phyloP scores from a whole-genome alignment of 495 filamentous ascomycete genomes.

The Mycothermus thermophilus region DNA sequence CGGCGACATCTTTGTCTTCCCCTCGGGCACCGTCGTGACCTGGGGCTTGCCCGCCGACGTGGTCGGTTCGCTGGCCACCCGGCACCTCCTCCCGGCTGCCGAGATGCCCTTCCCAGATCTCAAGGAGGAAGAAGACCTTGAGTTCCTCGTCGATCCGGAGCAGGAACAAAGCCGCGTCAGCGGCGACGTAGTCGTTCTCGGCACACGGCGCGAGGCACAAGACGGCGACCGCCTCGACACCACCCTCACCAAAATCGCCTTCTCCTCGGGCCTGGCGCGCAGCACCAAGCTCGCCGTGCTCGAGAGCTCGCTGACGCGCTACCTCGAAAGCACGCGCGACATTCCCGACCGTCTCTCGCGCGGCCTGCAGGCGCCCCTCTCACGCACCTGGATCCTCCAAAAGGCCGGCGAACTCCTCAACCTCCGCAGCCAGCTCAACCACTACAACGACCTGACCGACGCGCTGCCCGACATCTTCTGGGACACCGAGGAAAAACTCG shows the following conservation, averaged over 20 bases:
- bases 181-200: conserved; percentile 81
- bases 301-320: conserved; percentile 65
- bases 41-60: conserved; percentile 70
- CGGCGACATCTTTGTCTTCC: conserved; percentile 93
- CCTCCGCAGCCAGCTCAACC: conserved; percentile 83
- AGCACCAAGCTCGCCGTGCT: conserved; percentile 94
- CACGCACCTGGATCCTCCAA: conserved; percentile 46
- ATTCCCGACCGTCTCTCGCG: conserved; percentile 61
- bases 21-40: conserved; percentile 85
- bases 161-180: conserved; percentile 66
- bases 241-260: conserved; percentile 84
- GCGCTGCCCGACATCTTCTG: conserved; percentile 92
- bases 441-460: conserved; percentile 94
- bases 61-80: conserved; percentile 56
- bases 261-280: conserved; percentile 86
- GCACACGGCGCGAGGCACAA: conserved; percentile 43
- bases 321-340: conserved; percentile 67
- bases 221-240: conserved; percentile 45
- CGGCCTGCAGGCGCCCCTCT: conserved; percentile 16
- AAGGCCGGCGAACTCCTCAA: conserved; percentile 90
- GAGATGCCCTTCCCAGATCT: conserved; percentile 51
- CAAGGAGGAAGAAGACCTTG: conserved; percentile 74
- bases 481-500: conserved; percentile 81
- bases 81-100: conserved; percentile 60
- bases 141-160: conserved; percentile 64